phyloP scores from a whole-genome alignment of 192 early-diverging fungal species.

The Mortierella alpina region DNA sequence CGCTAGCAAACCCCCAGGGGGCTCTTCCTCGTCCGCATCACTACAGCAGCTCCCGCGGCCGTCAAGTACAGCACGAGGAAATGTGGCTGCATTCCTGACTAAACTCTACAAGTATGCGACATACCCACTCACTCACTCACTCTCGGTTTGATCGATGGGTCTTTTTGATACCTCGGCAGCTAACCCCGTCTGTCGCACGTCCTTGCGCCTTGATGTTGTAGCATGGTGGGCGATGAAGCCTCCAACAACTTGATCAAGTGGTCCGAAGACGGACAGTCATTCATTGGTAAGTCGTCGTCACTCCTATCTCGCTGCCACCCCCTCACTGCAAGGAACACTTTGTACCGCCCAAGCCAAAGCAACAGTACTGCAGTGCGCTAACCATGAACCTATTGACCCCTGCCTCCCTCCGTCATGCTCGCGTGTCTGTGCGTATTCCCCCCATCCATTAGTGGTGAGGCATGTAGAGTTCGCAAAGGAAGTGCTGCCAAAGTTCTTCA shows the following conservation, averaged over 20 bases:
- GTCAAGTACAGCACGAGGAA: constrained; percentile 48
- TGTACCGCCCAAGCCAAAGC: too few species aligned
- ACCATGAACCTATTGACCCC: neutral
- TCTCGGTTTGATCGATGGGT: neutral
- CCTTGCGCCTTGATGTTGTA: constrained; percentile 27
- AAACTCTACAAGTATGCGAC: constrained; percentile 86
- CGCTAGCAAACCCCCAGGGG: neutral
- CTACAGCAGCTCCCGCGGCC: constrained; percentile 35
- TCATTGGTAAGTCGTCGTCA: constrained; percentile 68
- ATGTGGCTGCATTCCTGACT: constrained; percentile 92
- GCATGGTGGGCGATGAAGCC: constrained; percentile 91
- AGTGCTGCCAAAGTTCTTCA: constrained; percentile 88
- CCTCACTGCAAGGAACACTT: too few species aligned
- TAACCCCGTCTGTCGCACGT: neutral
- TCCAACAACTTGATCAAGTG: constrained; percentile 90
- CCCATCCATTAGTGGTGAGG: constrained; percentile 56
- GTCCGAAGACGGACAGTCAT: constrained; percentile 89
- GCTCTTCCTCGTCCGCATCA: constrained; percentile 7
- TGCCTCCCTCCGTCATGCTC: neutral
- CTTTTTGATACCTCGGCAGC: too few species aligned
- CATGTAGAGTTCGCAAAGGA: constrained; percentile 86
- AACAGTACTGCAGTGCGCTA: too few species aligned
- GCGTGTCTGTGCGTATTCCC: neutral
- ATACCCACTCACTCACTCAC: neutral
- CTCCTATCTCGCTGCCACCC: neutral